Percentiles rank a stretch among this genome's conserved stretches.
Evolutionary conservation across 768 basidiomycete genomes (phyloP).

Genomic region (Lactifluus pinguis): DNA sequence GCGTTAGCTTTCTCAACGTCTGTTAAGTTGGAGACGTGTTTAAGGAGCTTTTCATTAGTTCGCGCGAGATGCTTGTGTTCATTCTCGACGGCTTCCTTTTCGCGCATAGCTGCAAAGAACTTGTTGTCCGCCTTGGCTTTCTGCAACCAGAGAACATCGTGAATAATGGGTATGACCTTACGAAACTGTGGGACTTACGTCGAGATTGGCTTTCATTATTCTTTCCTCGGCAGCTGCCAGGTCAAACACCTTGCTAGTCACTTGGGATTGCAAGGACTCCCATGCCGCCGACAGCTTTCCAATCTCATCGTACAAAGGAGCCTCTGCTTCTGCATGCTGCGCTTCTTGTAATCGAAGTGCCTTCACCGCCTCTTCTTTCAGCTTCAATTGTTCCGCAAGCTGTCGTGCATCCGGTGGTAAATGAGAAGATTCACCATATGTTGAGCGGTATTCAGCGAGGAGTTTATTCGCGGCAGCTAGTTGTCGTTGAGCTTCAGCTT

Average conservation of each 20-base stretch:
- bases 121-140: constrained; percentile 96
- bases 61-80: constrained; percentile 61
- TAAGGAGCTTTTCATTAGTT: constrained; percentile 48
- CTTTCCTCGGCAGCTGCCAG: constrained; percentile 67
- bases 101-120: constrained; percentile 82
- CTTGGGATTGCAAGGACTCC: constrained; percentile 73
- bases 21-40: constrained; percentile 54
- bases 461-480: constrained; percentile 38
- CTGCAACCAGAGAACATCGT: constrained; percentile 32
- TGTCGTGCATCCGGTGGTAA: constrained; percentile 42
- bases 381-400: constrained; percentile 46
- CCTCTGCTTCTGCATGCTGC: constrained; percentile 62
- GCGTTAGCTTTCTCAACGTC: constrained; percentile 55
- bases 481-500: constrained; percentile 42
- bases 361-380: constrained; percentile 61
- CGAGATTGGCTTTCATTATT: constrained; percentile 51
- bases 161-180: neutral
- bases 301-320: constrained; percentile 73
- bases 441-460: constrained; percentile 50
- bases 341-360: constrained; percentile 51
- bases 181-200: constrained; percentile 40
- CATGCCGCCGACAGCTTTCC: constrained; percentile 81
- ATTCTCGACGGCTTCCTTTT: constrained; percentile 72
- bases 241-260: constrained; percentile 80
- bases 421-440: constrained; percentile 45